Evolutionary conservation across 139 green algal species (phyloP).

Genomic region (Chlamydomonas incerta): DNA sequence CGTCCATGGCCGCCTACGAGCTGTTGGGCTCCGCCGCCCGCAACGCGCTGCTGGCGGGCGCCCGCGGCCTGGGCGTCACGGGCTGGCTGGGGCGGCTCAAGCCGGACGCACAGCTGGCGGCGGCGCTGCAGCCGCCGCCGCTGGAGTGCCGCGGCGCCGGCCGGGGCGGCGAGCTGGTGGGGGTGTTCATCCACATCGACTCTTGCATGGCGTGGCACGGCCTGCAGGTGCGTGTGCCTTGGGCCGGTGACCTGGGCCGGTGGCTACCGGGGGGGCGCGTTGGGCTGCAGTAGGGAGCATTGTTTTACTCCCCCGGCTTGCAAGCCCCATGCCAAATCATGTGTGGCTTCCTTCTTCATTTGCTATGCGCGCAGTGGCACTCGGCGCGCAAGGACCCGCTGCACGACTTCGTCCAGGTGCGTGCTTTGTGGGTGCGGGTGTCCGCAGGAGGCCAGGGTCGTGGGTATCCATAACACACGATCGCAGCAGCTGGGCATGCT

Average conservation of each 20-base stretch:
- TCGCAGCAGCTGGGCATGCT: too few species aligned
- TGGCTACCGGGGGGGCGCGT: background rate
- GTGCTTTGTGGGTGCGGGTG: background rate
- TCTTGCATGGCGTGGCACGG: constrained; percentile 22
- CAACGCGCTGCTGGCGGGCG: background rate
- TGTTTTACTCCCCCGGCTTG: too few species aligned
- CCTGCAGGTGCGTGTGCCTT: background rate
- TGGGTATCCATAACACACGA: too few species aligned
- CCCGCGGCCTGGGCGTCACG: background rate
- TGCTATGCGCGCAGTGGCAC: constrained; percentile 29
- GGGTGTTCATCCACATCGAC: constrained; percentile 24
- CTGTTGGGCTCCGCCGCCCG: background rate
- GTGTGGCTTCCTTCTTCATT: too few species aligned
- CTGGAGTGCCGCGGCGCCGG: background rate
- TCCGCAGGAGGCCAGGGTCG: too few species aligned
- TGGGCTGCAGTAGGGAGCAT: too few species aligned
- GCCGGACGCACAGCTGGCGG: background rate
- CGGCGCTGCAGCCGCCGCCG: too few species aligned
- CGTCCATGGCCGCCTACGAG: too few species aligned
- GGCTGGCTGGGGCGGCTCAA: background rate
- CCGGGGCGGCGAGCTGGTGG: background rate
- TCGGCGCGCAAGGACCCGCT: constrained; percentile 16
- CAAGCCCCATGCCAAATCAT: too few species aligned
- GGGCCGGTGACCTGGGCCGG: background rate
- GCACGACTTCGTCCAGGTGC: constrained; percentile 31